A percentile compares a stretch with the other conserved stretches of the same genome.
Evolutionary conservation across 2,329 filamentous ascomycete species (phyloP).

Genomic region (Xylaria sp.): DNA sequence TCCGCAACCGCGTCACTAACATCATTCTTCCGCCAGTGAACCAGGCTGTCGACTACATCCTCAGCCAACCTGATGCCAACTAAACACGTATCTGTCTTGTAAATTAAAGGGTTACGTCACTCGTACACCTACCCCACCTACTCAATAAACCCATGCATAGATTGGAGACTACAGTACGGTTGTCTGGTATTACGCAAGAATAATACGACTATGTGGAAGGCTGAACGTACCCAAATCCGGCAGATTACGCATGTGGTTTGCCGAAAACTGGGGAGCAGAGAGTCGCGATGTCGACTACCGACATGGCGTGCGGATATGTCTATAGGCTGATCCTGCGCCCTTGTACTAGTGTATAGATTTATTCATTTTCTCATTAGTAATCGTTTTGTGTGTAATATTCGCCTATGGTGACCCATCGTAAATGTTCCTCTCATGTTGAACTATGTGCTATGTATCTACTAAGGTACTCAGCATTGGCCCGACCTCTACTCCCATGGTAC

Average conservation of each 20-base stretch:
- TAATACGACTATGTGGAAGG: slow-evolving; percentile 19
- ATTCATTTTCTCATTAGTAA: slow-evolving; percentile 13
- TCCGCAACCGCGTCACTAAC: slow-evolving; percentile 27
- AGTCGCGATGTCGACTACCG: slow-evolving; percentile 11
- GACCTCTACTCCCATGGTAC: too few species aligned
- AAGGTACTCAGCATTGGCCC: too few species aligned
- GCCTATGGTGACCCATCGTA: too few species aligned
- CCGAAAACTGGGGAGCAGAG: not conserved
- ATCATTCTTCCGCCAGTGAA: slow-evolving; percentile 66
- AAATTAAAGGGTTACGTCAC: slow-evolving; percentile 38
- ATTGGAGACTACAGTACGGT: slow-evolving; percentile 19
- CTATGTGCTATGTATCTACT: too few species aligned
- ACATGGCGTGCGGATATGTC: slow-evolving; percentile 14
- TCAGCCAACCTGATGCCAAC: slow-evolving; percentile 89
- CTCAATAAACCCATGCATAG: slow-evolving; percentile 24
- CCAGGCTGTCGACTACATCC: slow-evolving; percentile 93
- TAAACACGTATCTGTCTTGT: slow-evolving; percentile 42
- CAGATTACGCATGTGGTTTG: not conserved
- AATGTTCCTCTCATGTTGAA: too few species aligned
- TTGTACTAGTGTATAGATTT: slow-evolving; percentile 45
- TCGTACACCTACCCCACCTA: slow-evolving; percentile 33
- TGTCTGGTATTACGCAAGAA: slow-evolving; percentile 17
- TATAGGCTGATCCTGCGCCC: slow-evolving; percentile 25
- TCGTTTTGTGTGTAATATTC: not conserved
- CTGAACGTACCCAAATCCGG: slow-evolving; percentile 2